Conservation (phyloP, 495 filamentous ascomycete species). For the Tuber calosporum region DNA sequence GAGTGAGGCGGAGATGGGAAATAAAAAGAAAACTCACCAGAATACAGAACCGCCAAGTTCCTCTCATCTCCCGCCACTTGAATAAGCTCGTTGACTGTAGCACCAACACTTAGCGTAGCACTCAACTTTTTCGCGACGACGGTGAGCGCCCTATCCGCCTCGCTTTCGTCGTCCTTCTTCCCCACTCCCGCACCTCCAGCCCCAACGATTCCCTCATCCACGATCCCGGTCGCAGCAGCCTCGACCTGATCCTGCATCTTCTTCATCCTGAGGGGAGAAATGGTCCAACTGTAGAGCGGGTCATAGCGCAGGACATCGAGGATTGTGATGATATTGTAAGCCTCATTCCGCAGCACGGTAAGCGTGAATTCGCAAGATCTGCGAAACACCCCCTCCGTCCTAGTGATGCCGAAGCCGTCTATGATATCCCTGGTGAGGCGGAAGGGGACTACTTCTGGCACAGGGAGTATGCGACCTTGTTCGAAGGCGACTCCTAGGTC, state of each 20-base stretch:
- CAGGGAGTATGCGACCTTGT: constrained; percentile 81
- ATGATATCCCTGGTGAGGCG: constrained; percentile 90
- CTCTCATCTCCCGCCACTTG: constrained; percentile 89
- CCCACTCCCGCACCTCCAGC: constrained; percentile 15
- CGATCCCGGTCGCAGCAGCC: constrained; percentile 48
- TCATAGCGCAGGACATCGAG: constrained; percentile 93
- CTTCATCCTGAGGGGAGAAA: constrained; percentile 79
- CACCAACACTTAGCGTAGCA: constrained; percentile 85
- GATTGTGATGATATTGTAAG: constrained; percentile 93
- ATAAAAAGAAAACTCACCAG: constrained; percentile 57
- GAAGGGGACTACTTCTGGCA: constrained; percentile 94
- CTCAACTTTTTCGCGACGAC: constrained; percentile 91
- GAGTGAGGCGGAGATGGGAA: background rate
- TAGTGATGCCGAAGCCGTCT: constrained; percentile 92
- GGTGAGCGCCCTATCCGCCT: constrained; percentile 83
- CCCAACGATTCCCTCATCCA: constrained; percentile 9
- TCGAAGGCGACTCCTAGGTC: constrained; percentile 96
- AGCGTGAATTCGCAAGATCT: constrained; percentile 96
- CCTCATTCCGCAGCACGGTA: constrained; percentile 83
- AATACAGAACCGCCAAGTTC: constrained; percentile 86
- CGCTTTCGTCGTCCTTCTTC: constrained; percentile 77
- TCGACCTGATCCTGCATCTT: constrained; percentile 60
- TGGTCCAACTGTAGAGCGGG: constrained; percentile 86
- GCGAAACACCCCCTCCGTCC: constrained; percentile 90
- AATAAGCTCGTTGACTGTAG: constrained; percentile 93